A percentile compares a stretch with the other conserved stretches of the same genome.
Evolutionary conservation across 345 rosid genomes (phyloP).

Genomic region (Gossypium raimondii): DNA sequence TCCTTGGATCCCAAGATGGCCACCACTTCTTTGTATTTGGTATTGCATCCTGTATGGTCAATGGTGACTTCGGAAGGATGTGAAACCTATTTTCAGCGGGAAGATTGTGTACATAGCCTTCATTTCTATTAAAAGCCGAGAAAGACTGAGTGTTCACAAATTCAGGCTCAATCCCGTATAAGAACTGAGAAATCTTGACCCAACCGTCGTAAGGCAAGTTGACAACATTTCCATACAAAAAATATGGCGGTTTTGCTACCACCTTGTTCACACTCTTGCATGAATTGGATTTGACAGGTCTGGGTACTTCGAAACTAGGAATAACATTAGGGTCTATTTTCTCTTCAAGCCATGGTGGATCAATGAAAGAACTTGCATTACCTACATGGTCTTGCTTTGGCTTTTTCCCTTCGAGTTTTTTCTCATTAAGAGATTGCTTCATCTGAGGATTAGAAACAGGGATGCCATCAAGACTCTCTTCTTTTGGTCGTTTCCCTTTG

Average conservation of each 20-base stretch:
- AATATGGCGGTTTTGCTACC: slow-evolving; percentile 65
- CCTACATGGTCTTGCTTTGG: slow-evolving; percentile 49
- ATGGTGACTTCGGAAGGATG: slow-evolving; percentile 48
- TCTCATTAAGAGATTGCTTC: slow-evolving; percentile 19
- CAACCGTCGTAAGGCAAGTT: slow-evolving; percentile 43
- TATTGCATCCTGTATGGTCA: slow-evolving; percentile 61
- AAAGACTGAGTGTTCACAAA: slow-evolving; percentile 53
- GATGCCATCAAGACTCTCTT: slow-evolving; percentile 37
- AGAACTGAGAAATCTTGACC: slow-evolving; percentile 62
- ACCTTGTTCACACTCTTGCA: slow-evolving; percentile 37
- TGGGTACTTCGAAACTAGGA: slow-evolving; percentile 24
- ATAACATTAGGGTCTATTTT: slow-evolving; percentile 27
- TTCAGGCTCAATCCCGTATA: slow-evolving; percentile 65
- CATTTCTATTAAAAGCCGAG: slow-evolving; percentile 68
- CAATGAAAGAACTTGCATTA: slow-evolving; percentile 38
- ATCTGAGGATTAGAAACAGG: slow-evolving; percentile 23
- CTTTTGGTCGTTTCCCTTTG: slow-evolving; percentile 66
- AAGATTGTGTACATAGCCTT: slow-evolving; percentile 90
- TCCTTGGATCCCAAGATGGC: slow-evolving; percentile 95
- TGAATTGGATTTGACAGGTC: slow-evolving; percentile 35
- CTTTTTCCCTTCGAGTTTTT: slow-evolving; percentile 48
- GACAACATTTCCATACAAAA: slow-evolving; percentile 69
- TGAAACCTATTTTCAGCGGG: slow-evolving; percentile 53
- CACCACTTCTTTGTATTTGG: slow-evolving; percentile 76
- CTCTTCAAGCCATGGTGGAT: slow-evolving; percentile 45